Evolutionary conservation across 2,329 filamentous ascomycete genomes (phyloP), one percentile per base, ranked within the genome.

Genomic region (Dactylellina haptotyla): DNA sequence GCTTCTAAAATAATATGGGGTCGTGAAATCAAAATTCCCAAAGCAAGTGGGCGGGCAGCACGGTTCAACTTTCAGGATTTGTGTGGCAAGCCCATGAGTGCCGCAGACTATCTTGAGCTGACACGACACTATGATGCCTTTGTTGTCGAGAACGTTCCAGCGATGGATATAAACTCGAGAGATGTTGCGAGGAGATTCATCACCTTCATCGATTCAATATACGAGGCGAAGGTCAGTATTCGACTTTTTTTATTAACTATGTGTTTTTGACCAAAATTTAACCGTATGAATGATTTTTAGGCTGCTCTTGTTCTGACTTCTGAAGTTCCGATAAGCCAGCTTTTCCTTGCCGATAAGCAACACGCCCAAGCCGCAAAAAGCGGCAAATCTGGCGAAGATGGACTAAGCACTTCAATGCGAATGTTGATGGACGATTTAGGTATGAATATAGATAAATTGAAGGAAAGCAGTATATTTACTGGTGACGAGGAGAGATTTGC

Each of bases 401-500:
- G 83, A 83, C 76, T 85, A 85, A 39, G 82, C 91, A 87, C 91
- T 77, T 85, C 87, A 1, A 90, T 96, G 88, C 87, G 90, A 70
- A 88, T 87, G 78, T 85, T 96, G 78, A 91, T 97, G 87, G 92
- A 97, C 78, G 92, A 97, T 79, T 82, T 97, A 50, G 92, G 92
- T 39, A 87, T 93, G 82, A 93, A 90, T 77, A 93, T 95, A 83
- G 85, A 88, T 54, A 89, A 91, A 81, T 84, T 99, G 78, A 96
- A 96, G 83, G 89, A 89, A 76, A 92, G 89, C 43, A 91, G 87
- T 76, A 87, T 98, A 39, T 99, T 99, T 81, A 91, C 90, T 0
- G 95, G 95, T 41, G 95, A 97, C 69, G 95, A 99, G 83, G 95
- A 99, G 82, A 87, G 92, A 0, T 99, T 99, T 83, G 95, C 95